Conservation (phyloP, 768 basidiomycete genomes). For the Lanmaoa pseudosensibilis region DNA sequence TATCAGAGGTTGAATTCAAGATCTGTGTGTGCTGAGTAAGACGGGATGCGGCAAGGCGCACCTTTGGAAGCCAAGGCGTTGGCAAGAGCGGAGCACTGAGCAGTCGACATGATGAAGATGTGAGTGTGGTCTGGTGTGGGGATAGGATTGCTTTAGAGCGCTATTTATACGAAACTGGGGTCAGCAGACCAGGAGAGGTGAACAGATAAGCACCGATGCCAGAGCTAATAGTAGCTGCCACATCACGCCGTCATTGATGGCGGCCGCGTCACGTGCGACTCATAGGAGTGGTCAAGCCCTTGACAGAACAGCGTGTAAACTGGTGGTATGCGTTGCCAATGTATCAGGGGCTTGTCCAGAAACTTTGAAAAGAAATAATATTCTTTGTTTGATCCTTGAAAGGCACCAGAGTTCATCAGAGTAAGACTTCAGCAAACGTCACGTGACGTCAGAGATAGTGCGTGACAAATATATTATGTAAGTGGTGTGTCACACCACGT, state of each 20-base stretch:
- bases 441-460: no score
- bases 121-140: conserved; percentile 10
- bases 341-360: no score
- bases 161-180: conserved; percentile 15
- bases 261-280: no score
- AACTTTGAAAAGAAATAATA: no score
- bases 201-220: conserved; percentile 9
- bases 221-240: background rate
- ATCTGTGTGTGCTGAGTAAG: background rate
- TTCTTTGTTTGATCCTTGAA: no score
- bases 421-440: no score
- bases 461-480: no score
- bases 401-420: no score
- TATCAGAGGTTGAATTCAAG: background rate
- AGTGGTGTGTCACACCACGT: no score
- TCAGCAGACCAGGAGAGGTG: conserved; percentile 15
- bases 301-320: no score
- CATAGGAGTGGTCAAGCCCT: no score
- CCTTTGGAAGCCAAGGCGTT: conserved; percentile 51
- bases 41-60: conserved; percentile 21
- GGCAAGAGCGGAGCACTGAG: conserved; percentile 57
- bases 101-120: conserved; percentile 42
- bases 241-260: background rate
- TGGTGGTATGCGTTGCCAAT: no score
- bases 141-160: background rate